Percentiles rank a stretch among this genome's conserved stretches.
These are phyloP conservation scores for Neonectria ditissima DNA, from an alignment of 2,329 filamentous ascomycete genomes.

Conservation along the genomic window DNA sequence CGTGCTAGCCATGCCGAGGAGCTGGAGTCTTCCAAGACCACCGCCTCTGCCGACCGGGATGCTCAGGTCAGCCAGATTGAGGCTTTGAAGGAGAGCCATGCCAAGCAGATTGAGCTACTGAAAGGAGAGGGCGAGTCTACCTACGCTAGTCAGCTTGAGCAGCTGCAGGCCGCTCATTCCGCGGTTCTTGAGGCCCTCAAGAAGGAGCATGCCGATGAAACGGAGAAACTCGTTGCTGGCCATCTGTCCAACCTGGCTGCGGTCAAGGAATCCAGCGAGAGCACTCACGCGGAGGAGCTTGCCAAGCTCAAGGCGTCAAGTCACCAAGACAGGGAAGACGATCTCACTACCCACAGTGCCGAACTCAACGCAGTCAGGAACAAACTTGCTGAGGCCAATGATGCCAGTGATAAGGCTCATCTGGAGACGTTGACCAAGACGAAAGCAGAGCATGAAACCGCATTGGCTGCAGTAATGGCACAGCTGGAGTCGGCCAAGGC, in stretches of 20 bases:
- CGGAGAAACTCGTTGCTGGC: constrained; percentile 47
- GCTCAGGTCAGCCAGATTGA: constrained; percentile 64
- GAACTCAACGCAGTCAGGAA: constrained; percentile 56
- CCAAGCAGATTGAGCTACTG: constrained; percentile 59
- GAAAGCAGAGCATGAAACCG: constrained; percentile 42
- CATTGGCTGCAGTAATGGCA: constrained; percentile 28
- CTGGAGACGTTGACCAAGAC: constrained; percentile 50
- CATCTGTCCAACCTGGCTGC: constrained; percentile 49
- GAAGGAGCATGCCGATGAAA: constrained; percentile 54
- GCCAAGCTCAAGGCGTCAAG: constrained; percentile 49
- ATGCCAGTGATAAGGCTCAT: constrained; percentile 51
- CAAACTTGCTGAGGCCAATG: constrained; percentile 58
- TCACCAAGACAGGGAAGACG: constrained; percentile 45
- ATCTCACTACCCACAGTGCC: constrained; percentile 49
- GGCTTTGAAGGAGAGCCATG: constrained; percentile 66
- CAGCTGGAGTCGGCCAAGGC: constrained; percentile 54
- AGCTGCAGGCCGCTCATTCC: constrained; percentile 58
- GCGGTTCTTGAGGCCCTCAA: constrained; percentile 57
- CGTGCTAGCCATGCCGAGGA: constrained; percentile 69
- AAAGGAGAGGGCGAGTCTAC: constrained; percentile 56
- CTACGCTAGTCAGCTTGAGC: constrained; percentile 56
- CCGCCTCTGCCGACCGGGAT: constrained; percentile 62
- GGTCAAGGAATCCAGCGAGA: constrained; percentile 47
- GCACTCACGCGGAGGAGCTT: constrained; percentile 48
- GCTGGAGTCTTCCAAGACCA: constrained; percentile 67